These are phyloP conservation scores for Alternaria conjuncta DNA, from an alignment of 2,329 filamentous ascomycete genomes.

Conservation along the genomic window DNA sequence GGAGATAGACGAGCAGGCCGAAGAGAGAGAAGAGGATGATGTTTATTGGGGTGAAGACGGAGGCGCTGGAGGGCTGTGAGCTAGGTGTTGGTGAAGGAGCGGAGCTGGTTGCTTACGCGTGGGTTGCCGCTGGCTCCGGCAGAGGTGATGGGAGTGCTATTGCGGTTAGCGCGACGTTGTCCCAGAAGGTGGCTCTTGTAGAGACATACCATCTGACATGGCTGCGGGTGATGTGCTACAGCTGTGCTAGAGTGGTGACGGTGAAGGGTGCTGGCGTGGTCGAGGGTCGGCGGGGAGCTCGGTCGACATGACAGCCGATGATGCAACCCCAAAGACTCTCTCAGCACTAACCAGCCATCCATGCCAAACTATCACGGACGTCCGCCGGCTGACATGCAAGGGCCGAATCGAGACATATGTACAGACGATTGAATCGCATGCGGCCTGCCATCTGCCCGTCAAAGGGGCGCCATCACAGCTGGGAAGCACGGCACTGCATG, in stretches of 20 bases:
- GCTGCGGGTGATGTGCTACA: neutral
- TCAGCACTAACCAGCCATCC: neutral
- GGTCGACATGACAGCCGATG: neutral
- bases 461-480: conserved; percentile 3
- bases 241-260: neutral
- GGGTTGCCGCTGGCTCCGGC: conserved; percentile 55
- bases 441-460: conserved; percentile 1
- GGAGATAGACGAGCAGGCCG: conserved; percentile 63
- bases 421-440: neutral
- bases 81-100: conserved; percentile 1
- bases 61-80: conserved; percentile 51
- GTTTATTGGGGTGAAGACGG: conserved; percentile 66
- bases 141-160: conserved; percentile 67
- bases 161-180: neutral
- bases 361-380: neutral
- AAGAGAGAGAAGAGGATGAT: conserved; percentile 66
- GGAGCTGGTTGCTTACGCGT: conserved; percentile 48
- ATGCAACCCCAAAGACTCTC: neutral
- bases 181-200: neutral
- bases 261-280: conserved; percentile 2
- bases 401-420: neutral
- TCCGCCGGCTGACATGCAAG: neutral
- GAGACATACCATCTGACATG: conserved; percentile 36
- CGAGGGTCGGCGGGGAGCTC: neutral
- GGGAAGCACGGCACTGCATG: neutral